Evolutionary conservation across 108 stramenopile genomes (phyloP).

Genomic region (Thalassiosira profunda): DNA sequence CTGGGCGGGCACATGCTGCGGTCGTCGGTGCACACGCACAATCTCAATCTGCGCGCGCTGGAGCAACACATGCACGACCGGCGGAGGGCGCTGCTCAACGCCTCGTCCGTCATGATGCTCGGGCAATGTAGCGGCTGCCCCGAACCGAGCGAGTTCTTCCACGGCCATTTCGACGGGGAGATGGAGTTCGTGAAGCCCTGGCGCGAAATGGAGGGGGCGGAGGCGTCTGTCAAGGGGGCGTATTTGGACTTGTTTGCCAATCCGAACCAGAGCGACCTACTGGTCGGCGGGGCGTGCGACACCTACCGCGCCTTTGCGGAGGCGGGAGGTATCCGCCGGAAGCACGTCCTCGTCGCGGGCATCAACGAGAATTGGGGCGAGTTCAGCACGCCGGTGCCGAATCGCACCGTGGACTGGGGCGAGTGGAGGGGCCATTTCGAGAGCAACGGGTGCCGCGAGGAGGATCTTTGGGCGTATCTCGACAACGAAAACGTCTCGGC

Average conservation of each 20-base stretch:
- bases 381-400: constrained; percentile 34
- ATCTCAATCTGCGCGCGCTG: background rate
- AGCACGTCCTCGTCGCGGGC: constrained; percentile 46
- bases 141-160: background rate
- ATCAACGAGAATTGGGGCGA: constrained; percentile 61
- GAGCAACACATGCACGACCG: constrained; percentile 15
- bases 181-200: background rate
- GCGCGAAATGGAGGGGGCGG: background rate
- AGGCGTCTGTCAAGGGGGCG: background rate
- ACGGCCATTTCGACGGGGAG: background rate
- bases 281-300: constrained; percentile 3
- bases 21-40: no score
- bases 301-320: background rate
- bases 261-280: constrained; percentile 1
- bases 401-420: constrained; percentile 48
- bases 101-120: background rate
- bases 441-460: constrained; percentile 1
- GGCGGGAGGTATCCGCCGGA: constrained; percentile 24
- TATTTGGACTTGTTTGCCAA: background rate
- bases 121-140: background rate
- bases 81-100: constrained; percentile 10
- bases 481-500: constrained; percentile 48
- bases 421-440: constrained; percentile 10
- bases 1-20: no score
- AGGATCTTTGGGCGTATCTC: constrained; percentile 39